phyloP scores from a whole-genome alignment of 176 grass and related monocot genomes.

The Oryza glaberrima region DNA sequence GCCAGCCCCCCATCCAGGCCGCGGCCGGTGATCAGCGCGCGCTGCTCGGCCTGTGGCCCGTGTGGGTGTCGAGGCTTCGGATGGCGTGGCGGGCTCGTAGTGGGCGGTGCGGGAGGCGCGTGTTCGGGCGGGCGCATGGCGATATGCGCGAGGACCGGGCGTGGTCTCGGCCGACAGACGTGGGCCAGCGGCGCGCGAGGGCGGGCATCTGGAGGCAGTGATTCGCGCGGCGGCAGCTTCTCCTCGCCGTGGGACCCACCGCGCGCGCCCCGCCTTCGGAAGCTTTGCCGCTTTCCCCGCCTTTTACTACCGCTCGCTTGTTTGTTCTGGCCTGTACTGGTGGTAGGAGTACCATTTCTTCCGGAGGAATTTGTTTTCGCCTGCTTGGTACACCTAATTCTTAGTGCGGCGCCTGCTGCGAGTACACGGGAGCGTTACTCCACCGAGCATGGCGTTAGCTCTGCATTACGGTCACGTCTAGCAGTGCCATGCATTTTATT shows the following conservation, averaged over 20 bases:
- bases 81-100: not conserved
- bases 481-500: not conserved
- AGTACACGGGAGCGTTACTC: not conserved
- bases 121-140: conserved; percentile 22
- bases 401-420: not conserved
- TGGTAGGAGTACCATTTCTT: not conserved
- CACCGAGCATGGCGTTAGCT: not conserved
- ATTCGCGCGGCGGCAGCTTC: conserved; percentile 57
- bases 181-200: conserved; percentile 38
- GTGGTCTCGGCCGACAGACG: conserved; percentile 54
- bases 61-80: not conserved
- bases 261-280: conserved; percentile 24
- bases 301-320: conserved; percentile 6
- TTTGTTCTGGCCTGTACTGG: not conserved
- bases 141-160: conserved; percentile 40
- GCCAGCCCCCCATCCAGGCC: conserved; percentile 3
- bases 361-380: not conserved
- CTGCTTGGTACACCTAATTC: conserved; percentile 23
- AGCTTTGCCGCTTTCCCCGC: conserved; percentile 31
- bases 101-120: not conserved
- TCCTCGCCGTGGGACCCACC: conserved; percentile 43
- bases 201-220: conserved; percentile 60
- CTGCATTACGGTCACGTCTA: not conserved
- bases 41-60: not conserved
- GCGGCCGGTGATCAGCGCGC: conserved; percentile 2